Base-by-base conservation (phyloP, 139 green algal species). In the Bryopsis sp. region DNA sequence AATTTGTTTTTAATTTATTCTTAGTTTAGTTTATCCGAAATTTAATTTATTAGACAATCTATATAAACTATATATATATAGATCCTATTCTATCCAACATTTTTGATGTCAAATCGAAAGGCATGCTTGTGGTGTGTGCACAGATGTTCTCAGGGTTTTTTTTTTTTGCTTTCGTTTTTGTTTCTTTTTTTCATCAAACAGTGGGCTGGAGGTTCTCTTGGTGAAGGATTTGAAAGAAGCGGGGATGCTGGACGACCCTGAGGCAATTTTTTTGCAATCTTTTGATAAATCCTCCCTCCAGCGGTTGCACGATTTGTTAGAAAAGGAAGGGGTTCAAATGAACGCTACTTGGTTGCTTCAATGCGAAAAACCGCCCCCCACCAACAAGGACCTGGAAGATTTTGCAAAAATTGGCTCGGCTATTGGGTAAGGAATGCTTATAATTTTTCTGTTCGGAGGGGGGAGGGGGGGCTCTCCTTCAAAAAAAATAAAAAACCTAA, bases 261-360 rank as follows among this genome's bases (percentile, higher is more conserved):
- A 36, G 15, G 62, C 62, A 33, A 37, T 69, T 54, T 58, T 37
- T 54, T 36, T 69, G 3, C 62, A 69, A 29, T 69, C 62, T 5
- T 69, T 69, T 22, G 39, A 35, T 5, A 24, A 38, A 5, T 35
- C 6, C 26, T 69, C 62, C 3, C 22, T 69, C 24, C 5, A 58
- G 62, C 24, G 8, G 39, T 35, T 69, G 62, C 35, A 69, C 24
- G 37, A 57, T 4, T 22, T 69, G 22, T 35, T 69, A 28, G 6
- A 36, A n/a, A 8, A 54, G 26, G 39, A 69, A 57, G n/a, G 54
- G 35, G 11, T 26, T 57, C 5, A 7, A 19, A 43, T 69, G 7
- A 35, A 35, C 26, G 28, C 43, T n/a, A 69, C 62, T 35, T 69
- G 62, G 62, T 35, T 69, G 26, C 5, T 67, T 7, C 5, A 29